Conservation (phyloP, 768 basidiomycete genomes). For the Inosperma sp. region DNA sequence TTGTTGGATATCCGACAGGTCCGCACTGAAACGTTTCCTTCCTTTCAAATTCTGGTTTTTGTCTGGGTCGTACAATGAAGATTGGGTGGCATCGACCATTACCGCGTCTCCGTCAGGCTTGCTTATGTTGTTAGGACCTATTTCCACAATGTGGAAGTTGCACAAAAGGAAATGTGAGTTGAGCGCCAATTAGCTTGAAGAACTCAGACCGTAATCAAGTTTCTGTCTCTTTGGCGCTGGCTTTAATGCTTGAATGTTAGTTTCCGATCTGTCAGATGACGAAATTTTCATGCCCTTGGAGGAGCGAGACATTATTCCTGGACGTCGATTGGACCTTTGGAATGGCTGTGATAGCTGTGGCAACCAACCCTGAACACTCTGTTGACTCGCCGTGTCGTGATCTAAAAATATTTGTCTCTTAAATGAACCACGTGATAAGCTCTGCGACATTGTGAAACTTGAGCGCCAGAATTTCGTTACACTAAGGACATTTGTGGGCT, state of each 20-base stretch:
- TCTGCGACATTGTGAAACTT: no score
- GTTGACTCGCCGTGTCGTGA: no score
- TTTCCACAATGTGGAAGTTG: no score
- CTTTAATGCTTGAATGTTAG: constrained; percentile 15
- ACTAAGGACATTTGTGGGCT: no score
- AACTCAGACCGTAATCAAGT: constrained; percentile 25
- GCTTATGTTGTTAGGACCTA: not conserved
- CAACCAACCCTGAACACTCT: no score
- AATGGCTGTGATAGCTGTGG: no score
- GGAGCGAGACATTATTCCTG: constrained; percentile 1
- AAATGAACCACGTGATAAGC: no score
- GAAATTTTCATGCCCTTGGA: constrained; percentile 2
- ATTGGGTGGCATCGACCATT: constrained; percentile 11
- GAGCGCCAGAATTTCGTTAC: no score
- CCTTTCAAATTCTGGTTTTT: constrained; percentile 51
- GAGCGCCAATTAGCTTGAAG: constrained; percentile 11
- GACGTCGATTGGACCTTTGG: no score
- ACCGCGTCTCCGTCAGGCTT: constrained; percentile 13
- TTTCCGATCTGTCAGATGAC: constrained; percentile 19
- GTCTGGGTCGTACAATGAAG: constrained; percentile 19
- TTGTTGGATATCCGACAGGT: constrained; percentile 45
- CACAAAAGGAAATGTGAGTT: constrained; percentile 5
- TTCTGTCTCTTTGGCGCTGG: constrained; percentile 31
- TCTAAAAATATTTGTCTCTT: no score
- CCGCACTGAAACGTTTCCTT: constrained; percentile 52